Evolutionary conservation across 164 flowering plant species (phyloP).

Genomic region (Tinospora cordifolia): DNA sequence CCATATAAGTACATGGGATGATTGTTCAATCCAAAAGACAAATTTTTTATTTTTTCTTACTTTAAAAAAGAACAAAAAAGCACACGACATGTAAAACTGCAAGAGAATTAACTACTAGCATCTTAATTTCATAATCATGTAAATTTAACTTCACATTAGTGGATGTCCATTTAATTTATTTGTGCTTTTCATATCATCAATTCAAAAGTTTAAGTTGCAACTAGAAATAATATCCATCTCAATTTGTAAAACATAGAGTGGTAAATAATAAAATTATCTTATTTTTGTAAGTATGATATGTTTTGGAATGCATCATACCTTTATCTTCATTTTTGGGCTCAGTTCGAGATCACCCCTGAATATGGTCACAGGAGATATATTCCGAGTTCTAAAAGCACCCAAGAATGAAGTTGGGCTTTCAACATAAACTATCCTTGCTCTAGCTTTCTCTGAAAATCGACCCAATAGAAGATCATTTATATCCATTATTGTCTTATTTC

Average conservation of each 20-base stretch:
- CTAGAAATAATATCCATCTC: not conserved
- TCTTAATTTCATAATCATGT: too few relatives aligned
- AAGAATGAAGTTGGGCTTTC: slow-evolving; percentile 59
- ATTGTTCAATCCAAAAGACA: too few relatives aligned
- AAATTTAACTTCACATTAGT: too few relatives aligned
- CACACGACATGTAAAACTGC: too few relatives aligned
- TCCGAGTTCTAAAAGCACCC: slow-evolving; percentile 81
- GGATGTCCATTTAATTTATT: not conserved
- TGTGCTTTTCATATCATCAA: not conserved
- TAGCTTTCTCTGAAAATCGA: slow-evolving; percentile 48
- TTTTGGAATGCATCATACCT: slow-evolving; percentile 39
- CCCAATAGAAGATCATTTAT: slow-evolving; percentile 66
- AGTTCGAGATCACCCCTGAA: slow-evolving; percentile 88
- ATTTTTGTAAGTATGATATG: not conserved
- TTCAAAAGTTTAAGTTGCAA: not conserved
- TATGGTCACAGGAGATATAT: slow-evolving; percentile 70
- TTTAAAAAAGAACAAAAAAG: too few relatives aligned
- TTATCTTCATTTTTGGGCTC: slow-evolving; percentile 63
- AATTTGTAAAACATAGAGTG: not conserved
- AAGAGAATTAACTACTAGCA: too few relatives aligned
- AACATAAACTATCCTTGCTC: slow-evolving; percentile 51
- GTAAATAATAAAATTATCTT: not conserved
- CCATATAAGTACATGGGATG: too few relatives aligned
- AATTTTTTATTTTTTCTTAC: slow-evolving; percentile 2
- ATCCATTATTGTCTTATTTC: slow-evolving; percentile 33